A percentile compares a stretch with the other conserved stretches of the same genome.
These are phyloP conservation scores for Trichophaea hybrida DNA, from an alignment of 2,329 filamentous ascomycete species.

Conservation along the genomic window DNA sequence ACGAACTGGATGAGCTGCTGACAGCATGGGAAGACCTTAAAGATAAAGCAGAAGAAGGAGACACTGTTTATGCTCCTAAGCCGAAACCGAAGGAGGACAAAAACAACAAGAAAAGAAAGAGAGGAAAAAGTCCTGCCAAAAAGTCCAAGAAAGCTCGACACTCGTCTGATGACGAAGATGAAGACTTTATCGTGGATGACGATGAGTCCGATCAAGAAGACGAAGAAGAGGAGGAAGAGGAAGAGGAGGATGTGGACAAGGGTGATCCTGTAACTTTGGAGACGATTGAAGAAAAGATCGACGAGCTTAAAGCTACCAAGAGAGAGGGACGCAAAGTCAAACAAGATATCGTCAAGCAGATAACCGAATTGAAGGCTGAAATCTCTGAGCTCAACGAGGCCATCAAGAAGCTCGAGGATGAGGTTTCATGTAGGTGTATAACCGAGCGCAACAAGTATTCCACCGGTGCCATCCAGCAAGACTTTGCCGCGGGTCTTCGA, in stretches of 20 bases:
- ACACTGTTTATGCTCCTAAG: slow-evolving; percentile 20
- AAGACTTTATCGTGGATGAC: slow-evolving; percentile 25
- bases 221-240: slow-evolving; percentile 22
- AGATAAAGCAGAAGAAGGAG: slow-evolving; percentile 21
- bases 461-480: slow-evolving; percentile 40
- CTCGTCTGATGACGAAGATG: slow-evolving; percentile 20
- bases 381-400: slow-evolving; percentile 30
- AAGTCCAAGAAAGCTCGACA: slow-evolving; percentile 7
- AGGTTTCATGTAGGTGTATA: slow-evolving; percentile 36
- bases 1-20: slow-evolving; percentile 33
- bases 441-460: slow-evolving; percentile 43
- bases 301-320: slow-evolving; percentile 34
- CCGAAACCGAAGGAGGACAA: background rate
- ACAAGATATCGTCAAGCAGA: slow-evolving; percentile 29
- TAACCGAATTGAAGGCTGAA: slow-evolving; percentile 31
- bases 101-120: background rate
- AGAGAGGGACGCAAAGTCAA: slow-evolving; percentile 32
- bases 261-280: slow-evolving; percentile 32
- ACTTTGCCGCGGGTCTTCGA: slow-evolving; percentile 46
- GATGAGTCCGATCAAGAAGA: slow-evolving; percentile 21
- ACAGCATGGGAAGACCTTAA: slow-evolving; percentile 34
- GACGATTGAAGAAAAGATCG: slow-evolving; percentile 34
- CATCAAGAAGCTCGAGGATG: slow-evolving; percentile 27
- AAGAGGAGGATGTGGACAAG: slow-evolving; percentile 24
- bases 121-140: background rate